Evolutionary conservation across 139 green algal genomes (phyloP), one percentile per base, ranked within the genome.

Genomic region (Chlorella sorokiniana): DNA sequence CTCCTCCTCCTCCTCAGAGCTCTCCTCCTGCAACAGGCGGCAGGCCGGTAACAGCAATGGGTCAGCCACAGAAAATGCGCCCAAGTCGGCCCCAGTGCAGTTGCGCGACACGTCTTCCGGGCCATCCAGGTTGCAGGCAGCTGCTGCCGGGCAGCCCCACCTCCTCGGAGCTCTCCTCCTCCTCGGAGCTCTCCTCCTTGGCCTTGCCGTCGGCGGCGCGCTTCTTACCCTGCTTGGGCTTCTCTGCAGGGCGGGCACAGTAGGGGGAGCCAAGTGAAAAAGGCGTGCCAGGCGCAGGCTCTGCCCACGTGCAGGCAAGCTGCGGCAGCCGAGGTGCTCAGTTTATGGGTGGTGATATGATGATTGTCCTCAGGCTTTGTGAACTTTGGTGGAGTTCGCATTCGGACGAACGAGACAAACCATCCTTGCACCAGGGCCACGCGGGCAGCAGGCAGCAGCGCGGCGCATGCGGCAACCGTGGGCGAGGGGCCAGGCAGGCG

Each of bases 201-300:
- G 52, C 62, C 59, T 89, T 85, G 73, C 38, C 73, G 82, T 72
- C 84, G 22, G 80, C 81, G 45, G 52, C 72, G 29, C 70, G 69
- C 65, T 88, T 88, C 23, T 42, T 76, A 22, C 76, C 75, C 64
- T 82, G 74, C 10, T n/a, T 41, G 40, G 81, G 51, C 69, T 88
- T 69, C 45, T 84, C 76, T 82, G 75, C 75, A 72, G 40, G 31
- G 40, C 16, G 22, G 41, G 22, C 23, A 35, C 6, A 38, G 67
- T 3, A 10, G n/a, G 5, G 14, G n/a, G 69, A 3, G 33, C 8
- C 7, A 29, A 33, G 31, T 2, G 31, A 3, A 37, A 4, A 25
- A 29, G 3, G 35, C 18, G 37, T 38, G 8, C 22, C 18, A 20
- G n/a, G 31, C 31, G 11, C 7, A n/a, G 44, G 4, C 16, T 10